Evolutionary conservation across 306 rosid species (phyloP).

Genomic region (Sicyos edulis): DNA sequence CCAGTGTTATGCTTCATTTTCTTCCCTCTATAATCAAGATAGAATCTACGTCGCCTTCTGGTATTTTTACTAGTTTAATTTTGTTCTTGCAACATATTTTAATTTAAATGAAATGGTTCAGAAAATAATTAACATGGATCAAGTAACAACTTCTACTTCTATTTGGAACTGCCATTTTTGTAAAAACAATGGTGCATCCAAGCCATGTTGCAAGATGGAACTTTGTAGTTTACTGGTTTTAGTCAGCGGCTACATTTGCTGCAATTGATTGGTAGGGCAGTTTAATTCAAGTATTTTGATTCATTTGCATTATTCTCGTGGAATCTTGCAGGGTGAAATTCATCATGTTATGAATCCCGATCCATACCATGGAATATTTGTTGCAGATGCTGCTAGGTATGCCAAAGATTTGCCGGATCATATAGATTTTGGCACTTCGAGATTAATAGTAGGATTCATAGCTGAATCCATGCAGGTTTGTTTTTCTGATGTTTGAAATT

Average conservation of each 20-base stretch:
- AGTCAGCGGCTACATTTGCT: neutral
- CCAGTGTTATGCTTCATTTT: neutral
- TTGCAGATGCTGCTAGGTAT: slow-evolving; percentile 54
- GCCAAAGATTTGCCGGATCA: slow-evolving; percentile 82
- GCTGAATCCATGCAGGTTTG: slow-evolving; percentile 82
- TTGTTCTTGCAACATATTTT: no score
- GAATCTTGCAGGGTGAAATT: slow-evolving; percentile 60
- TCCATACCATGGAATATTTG: slow-evolving; percentile 76
- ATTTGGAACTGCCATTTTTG: neutral
- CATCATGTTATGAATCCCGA: slow-evolving; percentile 83
- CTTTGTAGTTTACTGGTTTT: neutral
- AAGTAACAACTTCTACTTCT: neutral
- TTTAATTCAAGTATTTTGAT: neutral
- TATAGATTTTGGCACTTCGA: slow-evolving; percentile 70
- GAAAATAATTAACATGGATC: neutral
- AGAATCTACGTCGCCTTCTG: slow-evolving; percentile 7
- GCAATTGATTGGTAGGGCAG: neutral
- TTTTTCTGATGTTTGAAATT: slow-evolving; percentile 13
- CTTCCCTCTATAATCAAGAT: slow-evolving; percentile 6
- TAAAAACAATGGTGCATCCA: neutral
- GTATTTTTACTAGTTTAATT: slow-evolving; percentile 2
- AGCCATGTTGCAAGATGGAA: neutral
- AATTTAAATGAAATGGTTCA: neutral
- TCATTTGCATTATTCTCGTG: neutral
- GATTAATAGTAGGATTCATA: slow-evolving; percentile 76